A percentile compares a stretch with the other conserved stretches of the same genome.
Conservation (phyloP, 2,329 filamentous ascomycete species). For the Pseudogymnoascus sp. region DNA sequence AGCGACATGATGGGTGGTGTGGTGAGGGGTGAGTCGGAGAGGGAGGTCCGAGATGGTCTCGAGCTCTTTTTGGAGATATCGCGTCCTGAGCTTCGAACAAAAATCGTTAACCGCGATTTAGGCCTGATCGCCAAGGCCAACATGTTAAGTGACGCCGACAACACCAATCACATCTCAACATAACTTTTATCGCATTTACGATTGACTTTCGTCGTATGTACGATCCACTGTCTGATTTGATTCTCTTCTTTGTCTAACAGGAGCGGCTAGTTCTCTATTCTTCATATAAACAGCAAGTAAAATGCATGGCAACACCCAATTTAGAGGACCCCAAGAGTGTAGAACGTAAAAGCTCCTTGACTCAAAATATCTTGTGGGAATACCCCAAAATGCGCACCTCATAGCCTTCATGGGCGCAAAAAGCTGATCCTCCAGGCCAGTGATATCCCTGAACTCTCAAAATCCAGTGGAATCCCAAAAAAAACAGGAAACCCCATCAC, state of each 20-base stretch:
- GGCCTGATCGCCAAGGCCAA: conserved; percentile 8
- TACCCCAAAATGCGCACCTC: not conserved
- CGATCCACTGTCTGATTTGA: no score
- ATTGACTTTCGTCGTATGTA: no score
- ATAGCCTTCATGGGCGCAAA: not conserved
- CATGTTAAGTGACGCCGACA: not conserved
- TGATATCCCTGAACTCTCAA: not conserved
- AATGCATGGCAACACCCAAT: no score
- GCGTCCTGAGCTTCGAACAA: conserved; percentile 9
- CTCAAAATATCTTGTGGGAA: not conserved
- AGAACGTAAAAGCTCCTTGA: no score
- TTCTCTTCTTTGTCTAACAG: no score
- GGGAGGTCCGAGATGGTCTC: not conserved
- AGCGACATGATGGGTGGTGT: conserved; percentile 63
- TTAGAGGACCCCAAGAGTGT: no score
- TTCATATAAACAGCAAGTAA: no score
- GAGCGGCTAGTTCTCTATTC: no score
- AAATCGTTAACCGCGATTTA: conserved; percentile 10
- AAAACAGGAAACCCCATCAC: not conserved
- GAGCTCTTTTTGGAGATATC: conserved; percentile 8
- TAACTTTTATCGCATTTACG: no score
- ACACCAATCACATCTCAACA: not conserved
- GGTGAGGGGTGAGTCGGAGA: not conserved
- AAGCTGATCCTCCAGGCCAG: not conserved
- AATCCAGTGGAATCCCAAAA: not conserved